Percentiles rank a stretch among this genome's conserved stretches.
These are phyloP conservation scores for Mortierella sp. DNA, from an alignment of 371 early-diverging fungal genomes.

Conservation along the genomic window DNA sequence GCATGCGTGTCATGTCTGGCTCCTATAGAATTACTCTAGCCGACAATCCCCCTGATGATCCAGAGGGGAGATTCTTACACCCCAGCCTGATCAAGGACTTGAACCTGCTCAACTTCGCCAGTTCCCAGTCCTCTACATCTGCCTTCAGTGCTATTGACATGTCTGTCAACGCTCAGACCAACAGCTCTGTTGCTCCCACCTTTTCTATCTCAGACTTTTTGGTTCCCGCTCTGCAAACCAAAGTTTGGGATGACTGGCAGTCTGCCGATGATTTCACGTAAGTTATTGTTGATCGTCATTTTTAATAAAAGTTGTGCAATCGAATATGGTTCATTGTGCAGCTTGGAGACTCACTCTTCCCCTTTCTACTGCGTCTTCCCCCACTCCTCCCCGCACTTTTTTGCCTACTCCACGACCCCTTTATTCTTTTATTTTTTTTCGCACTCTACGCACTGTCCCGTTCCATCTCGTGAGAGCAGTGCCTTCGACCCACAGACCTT, in stretches of 20 bases:
- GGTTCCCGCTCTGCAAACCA: slow-evolving; percentile 52
- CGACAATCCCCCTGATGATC: slow-evolving; percentile 53
- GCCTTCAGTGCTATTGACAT: background rate
- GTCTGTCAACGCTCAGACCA: slow-evolving; percentile 2
- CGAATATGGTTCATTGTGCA: background rate
- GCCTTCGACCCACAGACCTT: slow-evolving; percentile 41
- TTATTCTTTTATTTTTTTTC: slow-evolving; percentile 1
- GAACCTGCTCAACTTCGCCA: slow-evolving; percentile 22
- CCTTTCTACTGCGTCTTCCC: background rate
- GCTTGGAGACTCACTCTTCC: slow-evolving; percentile 21
- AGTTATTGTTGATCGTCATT: background rate
- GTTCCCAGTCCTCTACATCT: background rate
- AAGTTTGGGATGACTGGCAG: slow-evolving; percentile 57
- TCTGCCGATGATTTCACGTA: slow-evolving; percentile 50
- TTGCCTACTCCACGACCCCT: background rate
- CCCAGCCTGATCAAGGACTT: slow-evolving; percentile 39
- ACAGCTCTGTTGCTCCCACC: background rate
- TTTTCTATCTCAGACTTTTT: slow-evolving; percentile 55
- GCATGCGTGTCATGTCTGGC: background rate
- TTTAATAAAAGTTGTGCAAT: background rate
- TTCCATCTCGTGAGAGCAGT: slow-evolving; percentile 7
- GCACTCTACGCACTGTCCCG: slow-evolving; percentile 5
- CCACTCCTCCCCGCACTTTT: background rate
- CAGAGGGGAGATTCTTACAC: slow-evolving; percentile 50
- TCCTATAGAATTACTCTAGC: slow-evolving; percentile 43